Conservation (phyloP, 2,329 filamentous ascomycete genomes). For the Dothiorella sarmentorum region DNA sequence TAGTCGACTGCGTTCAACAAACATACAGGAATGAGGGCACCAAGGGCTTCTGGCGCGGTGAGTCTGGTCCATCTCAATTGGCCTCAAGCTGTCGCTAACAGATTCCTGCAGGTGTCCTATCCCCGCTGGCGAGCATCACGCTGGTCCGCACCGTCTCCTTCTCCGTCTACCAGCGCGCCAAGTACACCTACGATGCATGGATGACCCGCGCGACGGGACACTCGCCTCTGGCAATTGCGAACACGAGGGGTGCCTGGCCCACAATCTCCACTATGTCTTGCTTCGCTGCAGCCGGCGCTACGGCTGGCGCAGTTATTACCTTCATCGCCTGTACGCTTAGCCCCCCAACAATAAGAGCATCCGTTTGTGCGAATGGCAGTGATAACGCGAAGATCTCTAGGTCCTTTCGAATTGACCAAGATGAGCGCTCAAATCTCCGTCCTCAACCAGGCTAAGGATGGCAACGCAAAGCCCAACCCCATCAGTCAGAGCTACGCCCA, state of each 20-base stretch:
- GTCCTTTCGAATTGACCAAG: slow-evolving; percentile 86
- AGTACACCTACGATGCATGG: slow-evolving; percentile 69
- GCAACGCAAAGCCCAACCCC: slow-evolving; percentile 33
- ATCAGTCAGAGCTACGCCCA: slow-evolving; percentile 64
- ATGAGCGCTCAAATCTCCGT: slow-evolving; percentile 82
- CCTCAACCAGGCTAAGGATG: slow-evolving; percentile 59
- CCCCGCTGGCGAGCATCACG: slow-evolving; percentile 76
- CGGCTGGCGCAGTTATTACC: slow-evolving; percentile 75
- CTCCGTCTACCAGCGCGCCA: slow-evolving; percentile 74
- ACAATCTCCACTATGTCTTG: slow-evolving; percentile 70
- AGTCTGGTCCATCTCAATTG: slow-evolving; percentile 23
- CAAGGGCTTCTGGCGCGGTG: slow-evolving; percentile 53
- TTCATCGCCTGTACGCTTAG: slow-evolving; percentile 67
- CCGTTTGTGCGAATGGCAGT: neutral
- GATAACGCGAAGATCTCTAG: slow-evolving; percentile 36
- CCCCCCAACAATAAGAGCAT: neutral
- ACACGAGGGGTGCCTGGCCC: slow-evolving; percentile 66
- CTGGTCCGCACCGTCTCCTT: slow-evolving; percentile 75
- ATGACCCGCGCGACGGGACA: slow-evolving; percentile 62
- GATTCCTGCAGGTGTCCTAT: slow-evolving; percentile 59
- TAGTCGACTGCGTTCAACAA: slow-evolving; percentile 68
- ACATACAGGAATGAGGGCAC: slow-evolving; percentile 63
- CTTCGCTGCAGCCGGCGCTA: slow-evolving; percentile 74
- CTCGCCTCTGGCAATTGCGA: slow-evolving; percentile 71
- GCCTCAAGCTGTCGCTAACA: slow-evolving; percentile 18